Percentiles rank a stretch among this genome's conserved stretches.
phyloP scores from a whole-genome alignment of 2,329 filamentous ascomycete genomes.

The Capronia epimyces region DNA sequence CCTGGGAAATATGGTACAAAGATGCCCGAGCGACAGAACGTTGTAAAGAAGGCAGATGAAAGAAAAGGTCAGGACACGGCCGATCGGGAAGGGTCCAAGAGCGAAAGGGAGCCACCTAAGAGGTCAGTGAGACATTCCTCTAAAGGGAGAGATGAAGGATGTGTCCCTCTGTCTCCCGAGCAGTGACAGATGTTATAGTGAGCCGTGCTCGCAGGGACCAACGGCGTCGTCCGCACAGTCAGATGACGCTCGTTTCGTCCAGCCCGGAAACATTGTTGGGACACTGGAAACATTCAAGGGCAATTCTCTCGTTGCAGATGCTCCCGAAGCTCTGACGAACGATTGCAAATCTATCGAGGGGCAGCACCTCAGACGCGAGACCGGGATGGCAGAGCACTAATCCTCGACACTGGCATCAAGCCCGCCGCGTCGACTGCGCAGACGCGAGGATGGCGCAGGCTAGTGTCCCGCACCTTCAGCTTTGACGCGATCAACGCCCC shows the following conservation, averaged over 20 bases:
- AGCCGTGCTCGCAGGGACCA: constrained; percentile 4
- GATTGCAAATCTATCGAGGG: too few relatives aligned
- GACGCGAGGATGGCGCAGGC: background rate
- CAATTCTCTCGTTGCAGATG: too few relatives aligned
- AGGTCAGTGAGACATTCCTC: constrained; percentile 23
- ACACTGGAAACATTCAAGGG: too few relatives aligned
- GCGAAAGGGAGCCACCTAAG: constrained; percentile 2
- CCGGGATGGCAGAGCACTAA: background rate
- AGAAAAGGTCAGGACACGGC: background rate
- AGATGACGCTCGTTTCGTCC: too few relatives aligned
- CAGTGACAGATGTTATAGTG: constrained; percentile 11
- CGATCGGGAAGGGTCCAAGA: constrained; percentile 2
- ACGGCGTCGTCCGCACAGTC: background rate
- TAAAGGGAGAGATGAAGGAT: constrained; percentile 7
- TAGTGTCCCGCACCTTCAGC: background rate
- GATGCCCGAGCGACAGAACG: background rate
- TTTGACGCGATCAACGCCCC: background rate
- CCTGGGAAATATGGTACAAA: constrained; percentile 10
- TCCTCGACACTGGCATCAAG: too few relatives aligned
- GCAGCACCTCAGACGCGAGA: background rate
- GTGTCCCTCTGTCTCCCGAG: constrained; percentile 10
- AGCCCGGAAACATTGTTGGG: background rate
- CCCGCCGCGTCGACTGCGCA: too few relatives aligned
- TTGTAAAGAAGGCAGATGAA: background rate
- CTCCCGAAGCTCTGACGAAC: too few relatives aligned